Base-by-base conservation (phyloP, 352 stramenopile genomes). In the Phytophthora syringae region DNA sequence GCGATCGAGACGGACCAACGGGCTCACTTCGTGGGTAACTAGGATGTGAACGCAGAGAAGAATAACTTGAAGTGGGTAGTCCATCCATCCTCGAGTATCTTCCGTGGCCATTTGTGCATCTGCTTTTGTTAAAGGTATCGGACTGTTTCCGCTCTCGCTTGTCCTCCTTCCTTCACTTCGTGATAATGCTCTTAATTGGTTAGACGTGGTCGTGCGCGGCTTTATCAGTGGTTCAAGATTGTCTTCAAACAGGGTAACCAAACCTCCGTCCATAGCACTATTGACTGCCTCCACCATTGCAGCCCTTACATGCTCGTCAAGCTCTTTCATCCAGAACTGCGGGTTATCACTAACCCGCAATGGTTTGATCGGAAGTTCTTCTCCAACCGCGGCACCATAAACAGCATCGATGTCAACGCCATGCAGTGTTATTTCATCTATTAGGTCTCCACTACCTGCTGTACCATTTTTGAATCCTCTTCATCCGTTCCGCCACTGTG, bases 301-400 rank as follows among this genome's bases (percentile, higher is more conserved):
- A 40, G 71, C 60, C 15, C 55, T 60, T 18, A 92, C 72, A 25
- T 64, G 70, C 42, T 77, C 64, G 1, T 69, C 54, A 12, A 92
- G 48, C 16, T 92, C 79, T 60, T 88, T 85, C 76, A 90, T 80
- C 84, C 84, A 92, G 25, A 88, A 64, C 52, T 92, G 78, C 7
- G 77, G 70, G 16, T 73, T 82, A 12, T 72, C 73, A 21, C 58
- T 77, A 21, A 89, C 71, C 13, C 49, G 70, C 21, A 92, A 44
- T 0, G 77, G 34, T 11, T 75, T 79, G 47, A 92, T 79, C 2
- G 18, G 21, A 3, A 92, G 44, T 7, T 59, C 45, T 45, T 90
- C 79, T 16, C 64, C 66, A 1, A 30, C 3, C 9, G 59, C 45
- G 42, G 55, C 20, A 0, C 81, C 81, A 13, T 67, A 55, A 18